These are phyloP conservation scores for Spergularia marina DNA, from an alignment of 148 eudicot genomes.

Conservation along the genomic window DNA sequence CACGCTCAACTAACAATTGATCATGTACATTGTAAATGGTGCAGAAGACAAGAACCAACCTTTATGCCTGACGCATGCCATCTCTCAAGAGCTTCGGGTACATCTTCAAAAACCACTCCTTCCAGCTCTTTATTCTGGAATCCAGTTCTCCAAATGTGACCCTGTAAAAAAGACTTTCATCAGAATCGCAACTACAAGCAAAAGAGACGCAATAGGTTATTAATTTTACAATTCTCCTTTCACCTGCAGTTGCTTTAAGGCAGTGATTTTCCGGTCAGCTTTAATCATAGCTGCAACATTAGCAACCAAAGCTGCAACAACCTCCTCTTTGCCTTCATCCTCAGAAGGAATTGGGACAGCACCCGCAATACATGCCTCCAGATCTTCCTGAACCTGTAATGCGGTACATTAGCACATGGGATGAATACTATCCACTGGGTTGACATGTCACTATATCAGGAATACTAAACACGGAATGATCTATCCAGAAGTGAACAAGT, in stretches of 20 bases:
- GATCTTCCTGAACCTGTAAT: constrained; percentile 71
- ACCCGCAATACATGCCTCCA: constrained; percentile 57
- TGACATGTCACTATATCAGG: neutral
- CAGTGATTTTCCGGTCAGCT: constrained; percentile 95
- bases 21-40: neutral
- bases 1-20: neutral
- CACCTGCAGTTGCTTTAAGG: constrained; percentile 90
- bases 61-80: constrained; percentile 84
- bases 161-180: constrained; percentile 44
- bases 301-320: constrained; percentile 83
- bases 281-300: constrained; percentile 90
- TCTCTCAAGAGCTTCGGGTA: constrained; percentile 78
- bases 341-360: constrained; percentile 72
- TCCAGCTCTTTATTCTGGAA: constrained; percentile 64
- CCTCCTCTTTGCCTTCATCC: constrained; percentile 59
- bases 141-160: constrained; percentile 95
- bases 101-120: constrained; percentile 82
- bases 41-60: constrained; percentile 34
- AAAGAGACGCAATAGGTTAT: neutral
- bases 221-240: constrained; percentile 18
- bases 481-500: neutral
- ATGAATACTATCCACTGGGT: neutral
- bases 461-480: neutral
- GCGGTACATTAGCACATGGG: neutral
- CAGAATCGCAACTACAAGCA: neutral